Evolutionary conservation across 345 rosid species (phyloP).

Genomic region (Barbarea vulgaris): DNA sequence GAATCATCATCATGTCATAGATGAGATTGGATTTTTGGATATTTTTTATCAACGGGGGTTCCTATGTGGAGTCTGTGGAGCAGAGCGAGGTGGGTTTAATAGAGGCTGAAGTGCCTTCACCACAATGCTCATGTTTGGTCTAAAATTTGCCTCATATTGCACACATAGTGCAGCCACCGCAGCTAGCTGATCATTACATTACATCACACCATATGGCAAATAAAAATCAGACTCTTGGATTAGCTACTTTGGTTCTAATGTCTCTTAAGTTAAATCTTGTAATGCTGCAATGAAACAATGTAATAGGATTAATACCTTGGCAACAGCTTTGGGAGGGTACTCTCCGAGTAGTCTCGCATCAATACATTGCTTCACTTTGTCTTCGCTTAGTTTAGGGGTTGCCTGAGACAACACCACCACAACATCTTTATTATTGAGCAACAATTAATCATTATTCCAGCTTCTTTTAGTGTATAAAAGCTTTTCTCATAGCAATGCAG

Average conservation of each 20-base stretch:
- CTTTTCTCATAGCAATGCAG: neutral
- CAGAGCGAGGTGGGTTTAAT: conserved; percentile 42
- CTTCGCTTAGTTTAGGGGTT: conserved; percentile 78
- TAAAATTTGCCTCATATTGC: conserved; percentile 78
- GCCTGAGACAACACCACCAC: conserved; percentile 55
- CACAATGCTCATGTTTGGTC: conserved; percentile 82
- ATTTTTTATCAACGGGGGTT: conserved; percentile 24
- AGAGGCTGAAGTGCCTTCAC: conserved; percentile 82
- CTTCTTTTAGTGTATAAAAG: neutral
- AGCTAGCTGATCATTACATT: conserved; percentile 58
- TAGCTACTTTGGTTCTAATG: neutral
- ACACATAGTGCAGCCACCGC: conserved; percentile 79
- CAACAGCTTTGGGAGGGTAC: conserved; percentile 75
- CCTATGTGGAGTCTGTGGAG: conserved; percentile 41
- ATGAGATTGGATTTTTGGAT: neutral
- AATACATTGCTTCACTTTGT: conserved; percentile 71
- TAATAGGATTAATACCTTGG: conserved; percentile 50
- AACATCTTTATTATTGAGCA: neutral
- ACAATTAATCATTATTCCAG: neutral
- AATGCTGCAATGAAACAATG: neutral
- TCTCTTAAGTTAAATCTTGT: conserved; percentile 1
- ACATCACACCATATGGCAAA: conserved; percentile 15
- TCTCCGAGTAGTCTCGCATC: conserved; percentile 68
- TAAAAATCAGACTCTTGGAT: neutral
- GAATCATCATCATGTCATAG: conserved; percentile 7